These are phyloP conservation scores for Oryza glumipatula DNA, from an alignment of 176 grass and related monocot species.

Conservation along the genomic window DNA sequence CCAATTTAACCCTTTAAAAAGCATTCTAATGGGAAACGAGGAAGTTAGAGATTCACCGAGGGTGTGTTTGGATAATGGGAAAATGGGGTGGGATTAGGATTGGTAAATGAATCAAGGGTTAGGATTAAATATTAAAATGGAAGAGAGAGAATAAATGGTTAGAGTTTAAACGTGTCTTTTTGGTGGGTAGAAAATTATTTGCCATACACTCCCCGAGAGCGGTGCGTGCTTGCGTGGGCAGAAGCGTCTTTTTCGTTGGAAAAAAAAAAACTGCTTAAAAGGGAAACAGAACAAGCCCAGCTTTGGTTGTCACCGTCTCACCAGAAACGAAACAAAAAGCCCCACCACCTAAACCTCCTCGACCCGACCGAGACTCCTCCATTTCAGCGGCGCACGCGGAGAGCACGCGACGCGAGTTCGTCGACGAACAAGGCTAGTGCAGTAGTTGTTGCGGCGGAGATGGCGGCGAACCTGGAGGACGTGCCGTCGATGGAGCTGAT, in stretches of 20 bases:
- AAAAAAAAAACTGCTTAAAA: too few species aligned
- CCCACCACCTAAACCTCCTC: slow-evolving; percentile 23
- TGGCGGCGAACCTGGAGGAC: slow-evolving; percentile 74
- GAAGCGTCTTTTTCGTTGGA: background rate
- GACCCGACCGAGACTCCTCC: background rate
- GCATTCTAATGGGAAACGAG: too few species aligned
- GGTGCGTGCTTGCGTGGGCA: background rate
- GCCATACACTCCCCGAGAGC: too few species aligned
- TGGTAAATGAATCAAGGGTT: too few species aligned
- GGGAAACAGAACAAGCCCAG: background rate
- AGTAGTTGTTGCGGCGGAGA: background rate
- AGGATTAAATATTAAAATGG: too few species aligned
- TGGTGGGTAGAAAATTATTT: too few species aligned
- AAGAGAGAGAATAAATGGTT: too few species aligned
- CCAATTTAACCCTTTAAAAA: too few species aligned
- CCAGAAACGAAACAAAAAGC: background rate
- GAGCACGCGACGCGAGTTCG: background rate
- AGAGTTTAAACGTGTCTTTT: too few species aligned
- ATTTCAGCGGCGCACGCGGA: background rate
- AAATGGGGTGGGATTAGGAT: too few species aligned
- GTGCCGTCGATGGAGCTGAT: slow-evolving; percentile 92
- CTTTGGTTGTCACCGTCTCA: background rate
- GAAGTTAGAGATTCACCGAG: too few species aligned
- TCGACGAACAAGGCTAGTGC: background rate
- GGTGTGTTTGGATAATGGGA: too few species aligned